Percentiles rank a stretch among this genome's conserved stretches.
phyloP scores from a whole-genome alignment of 352 stramenopile species.

The Phytopythium delawarense region DNA sequence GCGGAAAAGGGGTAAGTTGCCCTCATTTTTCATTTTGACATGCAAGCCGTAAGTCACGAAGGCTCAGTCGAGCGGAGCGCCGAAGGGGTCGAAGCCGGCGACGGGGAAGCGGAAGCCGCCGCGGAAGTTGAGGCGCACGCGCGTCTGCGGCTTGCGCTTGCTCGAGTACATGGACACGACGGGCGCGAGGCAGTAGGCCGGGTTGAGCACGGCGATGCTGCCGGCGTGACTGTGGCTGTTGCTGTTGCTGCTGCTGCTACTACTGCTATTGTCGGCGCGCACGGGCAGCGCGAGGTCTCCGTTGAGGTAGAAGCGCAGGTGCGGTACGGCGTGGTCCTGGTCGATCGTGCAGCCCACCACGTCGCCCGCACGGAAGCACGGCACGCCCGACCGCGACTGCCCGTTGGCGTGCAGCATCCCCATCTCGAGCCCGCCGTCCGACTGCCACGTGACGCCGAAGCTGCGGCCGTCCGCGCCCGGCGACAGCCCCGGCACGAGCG shows the following conservation, averaged over 20 bases:
- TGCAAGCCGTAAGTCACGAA: too few relatives aligned
- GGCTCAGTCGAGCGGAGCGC: constrained; percentile 33
- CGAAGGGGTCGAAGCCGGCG: constrained; percentile 65
- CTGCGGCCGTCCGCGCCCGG: constrained; percentile 44
- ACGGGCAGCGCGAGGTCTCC: constrained; percentile 55
- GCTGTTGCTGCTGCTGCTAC: background rate
- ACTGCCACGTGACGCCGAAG: constrained; percentile 74
- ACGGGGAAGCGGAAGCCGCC: constrained; percentile 67
- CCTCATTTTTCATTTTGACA: background rate
- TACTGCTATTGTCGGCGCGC: background rate
- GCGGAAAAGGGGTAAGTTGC: background rate
- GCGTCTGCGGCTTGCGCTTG: constrained; percentile 61
- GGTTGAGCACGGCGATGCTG: constrained; percentile 45
- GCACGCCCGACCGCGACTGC: constrained; percentile 55
- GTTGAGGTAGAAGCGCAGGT: constrained; percentile 74
- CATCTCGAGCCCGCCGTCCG: constrained; percentile 67
- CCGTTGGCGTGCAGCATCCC: constrained; percentile 71
- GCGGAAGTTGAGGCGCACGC: constrained; percentile 76
- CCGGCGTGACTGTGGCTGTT: too few relatives aligned
- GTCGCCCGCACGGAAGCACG: constrained; percentile 62
- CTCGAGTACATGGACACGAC: constrained; percentile 78
- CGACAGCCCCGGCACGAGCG: constrained; percentile 56
- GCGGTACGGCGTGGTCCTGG: constrained; percentile 61
- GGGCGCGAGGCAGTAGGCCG: constrained; percentile 54
- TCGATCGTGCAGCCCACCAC: constrained; percentile 74